phyloP scores from a whole-genome alignment of 2,329 filamentous ascomycete genomes.

The Monilinia fructicola region DNA sequence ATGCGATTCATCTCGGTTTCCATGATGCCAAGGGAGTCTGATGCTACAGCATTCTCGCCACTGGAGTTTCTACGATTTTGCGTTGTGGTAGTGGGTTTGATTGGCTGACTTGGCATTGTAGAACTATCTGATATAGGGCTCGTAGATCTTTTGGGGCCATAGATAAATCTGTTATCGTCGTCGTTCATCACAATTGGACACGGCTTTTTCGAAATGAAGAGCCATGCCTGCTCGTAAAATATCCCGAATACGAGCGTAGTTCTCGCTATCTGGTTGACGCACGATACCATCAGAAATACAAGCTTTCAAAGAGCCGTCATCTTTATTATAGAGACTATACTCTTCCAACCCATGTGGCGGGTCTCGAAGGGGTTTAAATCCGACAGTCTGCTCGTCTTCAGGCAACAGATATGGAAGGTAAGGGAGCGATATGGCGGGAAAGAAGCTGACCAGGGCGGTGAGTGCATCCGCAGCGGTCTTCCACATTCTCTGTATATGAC shows the following conservation, averaged over 20 bases:
- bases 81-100: background rate
- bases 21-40: constrained; percentile 35
- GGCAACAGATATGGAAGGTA: constrained; percentile 62
- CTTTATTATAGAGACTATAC: constrained; percentile 49
- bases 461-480: constrained; percentile 63
- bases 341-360: constrained; percentile 48
- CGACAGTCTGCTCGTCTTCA: constrained; percentile 66
- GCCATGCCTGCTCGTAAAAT: constrained; percentile 61
- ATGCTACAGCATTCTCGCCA: background rate
- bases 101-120: background rate
- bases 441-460: constrained; percentile 58
- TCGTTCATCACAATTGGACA: constrained; percentile 45
- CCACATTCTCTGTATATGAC: constrained; percentile 63
- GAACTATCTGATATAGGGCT: background rate
- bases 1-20: constrained; percentile 55
- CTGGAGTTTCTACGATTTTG: background rate
- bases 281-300: constrained; percentile 49
- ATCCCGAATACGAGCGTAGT: constrained; percentile 64
- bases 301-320: constrained; percentile 47
- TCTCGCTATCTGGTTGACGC: constrained; percentile 60
- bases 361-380: constrained; percentile 57
- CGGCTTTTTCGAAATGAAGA: constrained; percentile 51
- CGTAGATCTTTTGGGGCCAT: constrained; percentile 34
- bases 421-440: constrained; percentile 56
- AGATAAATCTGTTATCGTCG: constrained; percentile 48